phyloP scores from a whole-genome alignment of 2,329 filamentous ascomycete genomes.

The Chrysoporthe puriensis region DNA sequence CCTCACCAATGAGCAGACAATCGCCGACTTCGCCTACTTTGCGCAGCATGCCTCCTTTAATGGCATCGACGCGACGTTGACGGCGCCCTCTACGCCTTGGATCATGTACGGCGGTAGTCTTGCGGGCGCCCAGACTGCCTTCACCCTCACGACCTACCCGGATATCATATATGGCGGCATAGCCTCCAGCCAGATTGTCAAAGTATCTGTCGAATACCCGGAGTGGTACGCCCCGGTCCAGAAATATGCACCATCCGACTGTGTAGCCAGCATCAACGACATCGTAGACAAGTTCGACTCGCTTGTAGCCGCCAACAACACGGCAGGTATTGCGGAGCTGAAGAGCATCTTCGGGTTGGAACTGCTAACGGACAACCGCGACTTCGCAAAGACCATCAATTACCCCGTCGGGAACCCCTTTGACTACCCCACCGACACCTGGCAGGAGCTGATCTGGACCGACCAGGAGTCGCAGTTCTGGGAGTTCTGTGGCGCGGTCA shows the following conservation, averaged over 20 bases:
- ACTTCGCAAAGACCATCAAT: conserved; percentile 53
- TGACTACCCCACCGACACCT: conserved; percentile 53
- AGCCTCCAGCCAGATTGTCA: conserved; percentile 48
- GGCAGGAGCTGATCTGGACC: conserved; percentile 58
- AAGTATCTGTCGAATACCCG: conserved; percentile 47
- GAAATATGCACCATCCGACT: conserved; percentile 53
- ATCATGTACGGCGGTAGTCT: conserved; percentile 28
- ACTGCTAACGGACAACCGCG: conserved; percentile 46
- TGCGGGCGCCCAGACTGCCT: conserved; percentile 32
- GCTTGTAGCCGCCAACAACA: conserved; percentile 47
- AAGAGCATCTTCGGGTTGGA: conserved; percentile 53
- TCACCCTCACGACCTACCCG: conserved; percentile 50
- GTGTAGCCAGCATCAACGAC: conserved; percentile 50
- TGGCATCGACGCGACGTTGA: conserved; percentile 46
- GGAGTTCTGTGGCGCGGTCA: conserved; percentile 56
- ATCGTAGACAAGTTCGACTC: conserved; percentile 55
- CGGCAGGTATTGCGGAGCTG: conserved; percentile 46
- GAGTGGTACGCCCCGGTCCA: conserved; percentile 55
- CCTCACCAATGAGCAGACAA: conserved; percentile 55
- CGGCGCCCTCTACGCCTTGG: conserved; percentile 44
- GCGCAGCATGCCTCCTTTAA: conserved; percentile 50
- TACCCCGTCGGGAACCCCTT: conserved; percentile 52
- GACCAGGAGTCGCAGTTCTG: conserved; percentile 52
- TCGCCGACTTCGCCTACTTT: conserved; percentile 57
- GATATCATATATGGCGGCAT: conserved; percentile 53